A percentile compares a stretch with the other conserved stretches of the same genome.
These are phyloP conservation scores for Silene uniflora DNA, from an alignment of 148 eudicot genomes.

Conservation along the genomic window DNA sequence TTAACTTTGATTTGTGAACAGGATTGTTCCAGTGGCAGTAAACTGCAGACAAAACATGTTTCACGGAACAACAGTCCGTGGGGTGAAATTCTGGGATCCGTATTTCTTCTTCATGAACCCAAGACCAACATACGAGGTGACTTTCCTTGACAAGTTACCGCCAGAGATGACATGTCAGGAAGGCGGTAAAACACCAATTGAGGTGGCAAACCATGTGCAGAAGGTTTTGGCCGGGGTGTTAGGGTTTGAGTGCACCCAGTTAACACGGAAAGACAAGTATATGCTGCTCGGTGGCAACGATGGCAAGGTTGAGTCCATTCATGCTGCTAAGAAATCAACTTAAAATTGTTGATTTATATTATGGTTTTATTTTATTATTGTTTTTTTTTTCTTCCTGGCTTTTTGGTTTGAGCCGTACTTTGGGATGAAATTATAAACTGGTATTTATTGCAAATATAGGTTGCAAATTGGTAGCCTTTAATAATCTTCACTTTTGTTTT, in stretches of 20 bases:
- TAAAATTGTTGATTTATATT: conserved; percentile 4
- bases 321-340: conserved; percentile 36
- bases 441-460: conserved; percentile 18
- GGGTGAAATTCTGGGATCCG: conserved; percentile 93
- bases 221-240: conserved; percentile 66
- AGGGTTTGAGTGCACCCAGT: conserved; percentile 94
- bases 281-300: conserved; percentile 91
- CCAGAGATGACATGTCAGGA: conserved; percentile 66
- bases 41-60: conserved; percentile 72
- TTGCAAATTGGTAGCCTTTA: conserved; percentile 17
- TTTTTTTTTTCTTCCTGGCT: background rate
- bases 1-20: conserved; percentile 9
- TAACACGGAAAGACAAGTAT: conserved; percentile 94
- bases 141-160: conserved; percentile 74
- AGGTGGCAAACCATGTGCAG: conserved; percentile 97
- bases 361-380: background rate
- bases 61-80: conserved; percentile 77
- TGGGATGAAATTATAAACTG: conserved; percentile 1
- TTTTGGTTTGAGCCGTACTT: background rate
- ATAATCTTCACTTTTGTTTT: conserved; percentile 5
- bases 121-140: conserved; percentile 77
- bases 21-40: conserved; percentile 91
- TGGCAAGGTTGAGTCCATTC: conserved; percentile 94
- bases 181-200: conserved; percentile 75
- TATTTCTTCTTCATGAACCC: conserved; percentile 99